Evolutionary conservation across 2,329 filamentous ascomycete genomes (phyloP), one percentile per base, ranked within the genome.

Genomic region (Lasiodiplodia citricola): DNA sequence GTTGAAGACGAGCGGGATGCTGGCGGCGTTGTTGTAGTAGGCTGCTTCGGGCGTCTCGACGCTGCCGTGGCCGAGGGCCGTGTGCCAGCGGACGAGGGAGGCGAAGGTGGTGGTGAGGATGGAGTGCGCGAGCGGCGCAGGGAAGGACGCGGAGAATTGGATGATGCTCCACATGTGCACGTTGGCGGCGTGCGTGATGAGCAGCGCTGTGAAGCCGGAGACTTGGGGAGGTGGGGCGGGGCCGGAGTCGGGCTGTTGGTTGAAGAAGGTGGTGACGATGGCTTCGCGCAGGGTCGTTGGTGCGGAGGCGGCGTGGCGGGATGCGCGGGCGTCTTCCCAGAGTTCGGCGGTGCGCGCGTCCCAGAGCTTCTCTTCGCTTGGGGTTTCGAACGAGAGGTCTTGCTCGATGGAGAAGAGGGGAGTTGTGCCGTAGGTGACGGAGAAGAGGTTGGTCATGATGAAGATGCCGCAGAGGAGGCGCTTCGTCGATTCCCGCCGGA

Each of bases 181-280:
- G 52, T 76, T 78, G 10, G 79, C 74, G 8, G 77, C 78, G 68
- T 80, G 78, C 71, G 77, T 79, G 23, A 79, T 70, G n/a, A 78
- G 72, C 14, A 75, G 74, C 55, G 74, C 74, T 5, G 76, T 74
- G 55, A 79, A 75, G 2, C 74, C 72, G 13, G 75, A 73, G 68
- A 74, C 38, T 21, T 50, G 58, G 8, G 58, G 21, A 18, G 70
- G 62, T 69, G 47, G 67, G 50, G 68, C 50, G 8, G 31, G 2
- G 18, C 58, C 68, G 62, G 69, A 68, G 47, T 64, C 62, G 14
- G 50, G 25, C 23, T 71, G 68, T 66, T 72, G 71, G 25, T 70
- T 71, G 71, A 73, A 74, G 50, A 79, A 71, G 31, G 77, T 68
- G 28, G 70, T 69, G 11, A 73, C 72, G 37, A 79, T 70, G 5